phyloP scores from a whole-genome alignment of 495 filamentous ascomycete species.

The Lophiotrema nucula region DNA sequence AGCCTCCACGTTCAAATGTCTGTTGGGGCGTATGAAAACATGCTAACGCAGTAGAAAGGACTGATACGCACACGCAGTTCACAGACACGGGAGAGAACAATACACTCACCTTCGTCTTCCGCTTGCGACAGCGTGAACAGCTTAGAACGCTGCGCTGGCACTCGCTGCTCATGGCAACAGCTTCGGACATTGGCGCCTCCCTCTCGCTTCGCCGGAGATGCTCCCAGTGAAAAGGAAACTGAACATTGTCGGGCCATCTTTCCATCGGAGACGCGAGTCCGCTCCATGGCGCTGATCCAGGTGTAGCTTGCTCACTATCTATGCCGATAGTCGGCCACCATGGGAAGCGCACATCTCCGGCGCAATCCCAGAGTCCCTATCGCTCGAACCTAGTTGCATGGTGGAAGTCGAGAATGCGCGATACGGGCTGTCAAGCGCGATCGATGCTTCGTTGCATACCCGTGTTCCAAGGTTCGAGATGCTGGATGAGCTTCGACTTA shows the following conservation, averaged over 20 bases:
- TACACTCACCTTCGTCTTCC: conserved; percentile 7
- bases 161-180: conserved; percentile 4
- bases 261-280: neutral
- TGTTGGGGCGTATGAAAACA: too few species aligned
- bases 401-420: neutral
- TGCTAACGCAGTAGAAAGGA: too few species aligned
- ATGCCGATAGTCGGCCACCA: too few species aligned
- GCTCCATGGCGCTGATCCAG: neutral
- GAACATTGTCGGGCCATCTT: neutral
- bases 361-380: too few species aligned
- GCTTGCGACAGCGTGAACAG: conserved; percentile 7
- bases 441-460: neutral
- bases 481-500: too few species aligned
- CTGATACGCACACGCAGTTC: too few species aligned
- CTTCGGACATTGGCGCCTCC: conserved; percentile 8
- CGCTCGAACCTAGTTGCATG: too few species aligned
- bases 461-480: too few species aligned
- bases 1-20: too few species aligned
- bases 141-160: conserved; percentile 5
- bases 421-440: neutral
- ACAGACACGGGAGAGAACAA: neutral
- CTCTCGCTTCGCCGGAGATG: too few species aligned
- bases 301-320: neutral
- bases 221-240: neutral
- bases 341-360: too few species aligned